Base-by-base conservation (phyloP, 2,329 filamentous ascomycete genomes). In the Fusarium gaditjirri region DNA sequence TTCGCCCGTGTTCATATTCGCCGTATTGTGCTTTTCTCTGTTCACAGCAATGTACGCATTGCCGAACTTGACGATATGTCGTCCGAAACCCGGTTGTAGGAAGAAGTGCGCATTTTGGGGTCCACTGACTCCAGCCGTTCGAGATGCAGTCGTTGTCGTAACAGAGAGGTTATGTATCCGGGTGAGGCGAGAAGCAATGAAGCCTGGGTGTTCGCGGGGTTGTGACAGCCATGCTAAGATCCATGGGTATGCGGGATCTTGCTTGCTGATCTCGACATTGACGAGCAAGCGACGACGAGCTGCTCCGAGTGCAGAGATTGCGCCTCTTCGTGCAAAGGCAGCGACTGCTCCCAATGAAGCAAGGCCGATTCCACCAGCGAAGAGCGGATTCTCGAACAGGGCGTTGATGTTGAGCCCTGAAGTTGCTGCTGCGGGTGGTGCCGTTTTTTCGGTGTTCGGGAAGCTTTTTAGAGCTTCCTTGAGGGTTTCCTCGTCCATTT, bases 161-260 rank as follows among this genome's bases (percentile, higher is more conserved):
- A 89, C 87, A 17, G 87, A 88, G 4, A 89, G 83, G 76, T 91
- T 87, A 74, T 90, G 88, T 73, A 90, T 86, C 74, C 88, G 85
- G 10, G 89, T 91, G 57, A 91, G 79, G 43, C 85, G 86, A 35
- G 84, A 87, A 25, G 86, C 86, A 39, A 91, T 83, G 78, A 87
- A 92, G 68, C 86, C 93, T 75, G 77, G 84, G 78, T 85, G 82
- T 60, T 90, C 87, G 56, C 94, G 93, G 72, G 94, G 94, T 61
- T 94, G 88, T 11, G 94, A 95, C 80, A 99, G 93, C 95, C 96
- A 99, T 72, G 95, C 92, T 14, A 99, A 87, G 44, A 99, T 90
- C 95, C 95, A 98, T 43, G 91, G 91, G 80, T 98, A 99, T 4
- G 95, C 95, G 47, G 94, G 91, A 83, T 99, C 96, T 77, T 95